phyloP scores from a whole-genome alignment of 225 moss, liverwort and hornwort genomes.

The Sphagnum contortum region DNA sequence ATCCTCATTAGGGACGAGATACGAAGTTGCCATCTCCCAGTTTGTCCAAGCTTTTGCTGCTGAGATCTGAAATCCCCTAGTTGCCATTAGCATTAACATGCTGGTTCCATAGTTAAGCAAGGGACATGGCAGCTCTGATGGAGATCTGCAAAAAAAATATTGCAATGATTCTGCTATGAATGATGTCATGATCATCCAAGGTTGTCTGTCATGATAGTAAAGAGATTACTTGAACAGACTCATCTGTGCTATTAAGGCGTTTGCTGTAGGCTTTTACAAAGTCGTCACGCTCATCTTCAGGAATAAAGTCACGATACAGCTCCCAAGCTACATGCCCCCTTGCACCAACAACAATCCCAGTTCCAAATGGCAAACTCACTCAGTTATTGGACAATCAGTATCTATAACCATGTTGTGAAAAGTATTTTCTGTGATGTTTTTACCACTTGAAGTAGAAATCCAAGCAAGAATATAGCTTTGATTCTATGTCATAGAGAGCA shows the following conservation, averaged over 20 bases:
- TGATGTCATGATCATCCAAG: too few relatives aligned
- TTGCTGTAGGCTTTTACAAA: constrained; percentile 80
- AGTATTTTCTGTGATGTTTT: too few relatives aligned
- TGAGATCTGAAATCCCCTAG: constrained; percentile 63
- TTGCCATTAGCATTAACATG: background rate
- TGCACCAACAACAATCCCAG: constrained; percentile 6
- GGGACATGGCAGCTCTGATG: too few relatives aligned
- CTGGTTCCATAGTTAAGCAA: background rate
- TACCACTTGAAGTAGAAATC: too few relatives aligned
- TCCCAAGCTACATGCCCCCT: constrained; percentile 68
- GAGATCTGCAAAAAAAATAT: background rate
- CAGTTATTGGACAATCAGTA: background rate
- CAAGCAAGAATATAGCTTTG: too few relatives aligned
- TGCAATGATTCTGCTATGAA: background rate
- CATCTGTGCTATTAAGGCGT: constrained; percentile 65
- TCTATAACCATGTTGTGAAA: too few relatives aligned
- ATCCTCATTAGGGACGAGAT: constrained; percentile 64
- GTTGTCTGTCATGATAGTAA: background rate
- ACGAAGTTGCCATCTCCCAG: constrained; percentile 97
- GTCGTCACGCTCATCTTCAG: constrained; percentile 52
- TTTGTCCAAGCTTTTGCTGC: constrained; percentile 94
- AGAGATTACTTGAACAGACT: constrained; percentile 36
- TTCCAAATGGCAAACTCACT: background rate
- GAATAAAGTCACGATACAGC: constrained; percentile 58
- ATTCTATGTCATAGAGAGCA: constrained; percentile 3